Evolutionary conservation across 352 stramenopile genomes (phyloP).

Genomic region (Phytophthora capsici): DNA sequence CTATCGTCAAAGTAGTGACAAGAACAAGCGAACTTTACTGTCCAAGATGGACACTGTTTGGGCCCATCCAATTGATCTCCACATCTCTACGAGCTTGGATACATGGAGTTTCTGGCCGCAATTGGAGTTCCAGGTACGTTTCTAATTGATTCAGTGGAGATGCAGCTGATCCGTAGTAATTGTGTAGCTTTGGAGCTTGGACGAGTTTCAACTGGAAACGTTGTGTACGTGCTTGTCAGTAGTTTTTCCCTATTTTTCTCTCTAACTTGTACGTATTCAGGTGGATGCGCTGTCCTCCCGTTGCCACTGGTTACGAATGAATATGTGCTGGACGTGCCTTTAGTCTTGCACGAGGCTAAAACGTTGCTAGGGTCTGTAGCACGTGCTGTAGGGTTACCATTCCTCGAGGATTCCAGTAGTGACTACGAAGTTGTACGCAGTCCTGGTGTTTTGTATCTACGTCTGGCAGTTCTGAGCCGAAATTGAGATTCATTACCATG

Average conservation of each 20-base stretch:
- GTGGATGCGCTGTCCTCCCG: conserved; percentile 37
- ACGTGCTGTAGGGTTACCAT: conserved; percentile 24
- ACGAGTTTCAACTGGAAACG: conserved; percentile 46
- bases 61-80: conserved; percentile 61
- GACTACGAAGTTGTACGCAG: conserved; percentile 7
- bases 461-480: conserved; percentile 40
- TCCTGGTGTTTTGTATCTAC: conserved; percentile 40
- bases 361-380: conserved; percentile 31
- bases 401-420: neutral
- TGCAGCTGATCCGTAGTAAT: too few relatives aligned
- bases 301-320: conserved; percentile 47
- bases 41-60: conserved; percentile 54
- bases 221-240: conserved; percentile 37
- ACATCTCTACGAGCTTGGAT: conserved; percentile 34
- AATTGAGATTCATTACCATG: conserved; percentile 17
- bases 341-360: conserved; percentile 25
- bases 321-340: conserved; percentile 52
- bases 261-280: conserved; percentile 18
- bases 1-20: conserved; percentile 14
- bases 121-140: conserved; percentile 46
- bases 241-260: neutral
- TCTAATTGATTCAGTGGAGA: neutral
- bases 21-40: conserved; percentile 5
- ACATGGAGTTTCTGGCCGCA: conserved; percentile 44
- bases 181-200: conserved; percentile 46